Conservation (phyloP, 2,329 filamentous ascomycete species). For the Alternaria panax region DNA sequence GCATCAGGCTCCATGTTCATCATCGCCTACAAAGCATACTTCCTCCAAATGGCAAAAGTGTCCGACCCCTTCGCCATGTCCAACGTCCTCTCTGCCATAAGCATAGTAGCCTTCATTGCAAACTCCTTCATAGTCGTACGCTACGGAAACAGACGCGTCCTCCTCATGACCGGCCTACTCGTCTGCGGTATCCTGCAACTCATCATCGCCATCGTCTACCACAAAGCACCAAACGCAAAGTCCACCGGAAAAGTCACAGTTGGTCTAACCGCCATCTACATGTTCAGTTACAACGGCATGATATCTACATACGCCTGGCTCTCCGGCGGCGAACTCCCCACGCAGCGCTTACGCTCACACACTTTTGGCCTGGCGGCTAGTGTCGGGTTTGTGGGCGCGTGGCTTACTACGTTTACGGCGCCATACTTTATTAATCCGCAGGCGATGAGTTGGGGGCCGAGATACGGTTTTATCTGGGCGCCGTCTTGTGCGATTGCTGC, state of each 20-base stretch:
- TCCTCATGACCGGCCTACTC: constrained; percentile 60
- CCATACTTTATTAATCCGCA: constrained; percentile 67
- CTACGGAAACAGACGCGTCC: constrained; percentile 61
- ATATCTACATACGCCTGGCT: constrained; percentile 66
- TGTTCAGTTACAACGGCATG: constrained; percentile 63
- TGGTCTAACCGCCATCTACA: constrained; percentile 62
- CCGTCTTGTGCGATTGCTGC: constrained; percentile 43
- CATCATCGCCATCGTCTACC: constrained; percentile 62
- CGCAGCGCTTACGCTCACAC: constrained; percentile 63
- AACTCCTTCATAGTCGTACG: constrained; percentile 62
- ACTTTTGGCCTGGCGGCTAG: constrained; percentile 64
- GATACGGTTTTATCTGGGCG: constrained; percentile 66
- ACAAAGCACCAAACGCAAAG: constrained; percentile 48
- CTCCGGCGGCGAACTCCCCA: constrained; percentile 64
- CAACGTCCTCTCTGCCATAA: constrained; percentile 63
- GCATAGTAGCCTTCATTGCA: constrained; percentile 64
- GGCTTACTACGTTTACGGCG: constrained; percentile 65
- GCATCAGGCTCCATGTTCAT: constrained; percentile 51
- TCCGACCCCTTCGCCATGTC: constrained; percentile 64
- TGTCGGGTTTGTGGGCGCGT: constrained; percentile 61
- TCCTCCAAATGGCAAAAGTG: constrained; percentile 66
- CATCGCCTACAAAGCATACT: constrained; percentile 59
- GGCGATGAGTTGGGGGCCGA: constrained; percentile 64
- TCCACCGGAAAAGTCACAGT: constrained; percentile 59
- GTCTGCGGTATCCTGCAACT: constrained; percentile 64